phyloP scores from a whole-genome alignment of 495 filamentous ascomycete genomes.

The Neurospora sp. region DNA sequence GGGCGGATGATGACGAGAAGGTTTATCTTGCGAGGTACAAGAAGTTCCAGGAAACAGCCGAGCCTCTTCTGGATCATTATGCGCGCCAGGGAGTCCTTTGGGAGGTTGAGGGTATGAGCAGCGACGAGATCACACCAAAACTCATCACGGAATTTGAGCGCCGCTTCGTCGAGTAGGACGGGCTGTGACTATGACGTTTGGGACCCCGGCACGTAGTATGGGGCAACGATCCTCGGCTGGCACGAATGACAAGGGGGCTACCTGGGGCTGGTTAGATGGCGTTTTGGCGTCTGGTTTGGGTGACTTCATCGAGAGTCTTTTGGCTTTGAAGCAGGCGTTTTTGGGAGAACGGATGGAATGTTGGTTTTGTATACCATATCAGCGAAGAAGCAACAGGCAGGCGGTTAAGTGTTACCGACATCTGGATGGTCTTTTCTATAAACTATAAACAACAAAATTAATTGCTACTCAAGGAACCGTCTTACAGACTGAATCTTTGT shows the following conservation, averaged over 20 bases:
- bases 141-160: constrained; percentile 69
- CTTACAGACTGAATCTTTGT: background rate
- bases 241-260: background rate
- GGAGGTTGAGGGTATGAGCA: constrained; percentile 77
- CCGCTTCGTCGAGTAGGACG: constrained; percentile 45
- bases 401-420: background rate
- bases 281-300: background rate
- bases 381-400: background rate
- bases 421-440: background rate
- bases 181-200: background rate
- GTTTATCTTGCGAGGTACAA: constrained; percentile 70
- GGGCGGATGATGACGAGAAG: constrained; percentile 76
- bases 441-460: background rate
- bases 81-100: constrained; percentile 74
- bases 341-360: background rate
- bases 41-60: constrained; percentile 79
- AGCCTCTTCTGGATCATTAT: constrained; percentile 81
- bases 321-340: background rate
- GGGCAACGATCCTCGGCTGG: background rate
- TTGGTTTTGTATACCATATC: background rate
- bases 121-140: constrained; percentile 87
- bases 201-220: background rate
- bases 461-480: background rate
- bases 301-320: background rate
- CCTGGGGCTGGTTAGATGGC: background rate